Conservation (phyloP, 1,284 basidiomycete species). For the Bondarzewia mesenterica region DNA sequence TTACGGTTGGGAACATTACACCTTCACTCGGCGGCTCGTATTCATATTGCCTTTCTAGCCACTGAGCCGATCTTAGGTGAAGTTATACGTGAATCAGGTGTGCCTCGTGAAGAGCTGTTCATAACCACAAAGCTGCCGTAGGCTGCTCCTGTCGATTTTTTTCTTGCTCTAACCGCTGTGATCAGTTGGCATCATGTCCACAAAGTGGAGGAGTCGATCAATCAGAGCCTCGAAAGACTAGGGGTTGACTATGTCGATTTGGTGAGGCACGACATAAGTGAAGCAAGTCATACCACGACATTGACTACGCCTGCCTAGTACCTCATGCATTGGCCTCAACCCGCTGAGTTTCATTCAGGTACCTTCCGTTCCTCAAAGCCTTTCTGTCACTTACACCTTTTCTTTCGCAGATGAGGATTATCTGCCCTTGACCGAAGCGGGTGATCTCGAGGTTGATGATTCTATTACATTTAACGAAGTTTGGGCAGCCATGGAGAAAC, state of each 20-base stretch:
- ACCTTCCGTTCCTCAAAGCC: neutral
- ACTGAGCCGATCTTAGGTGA: slow-evolving; percentile 34
- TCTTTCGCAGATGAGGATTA: neutral
- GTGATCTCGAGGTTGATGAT: slow-evolving; percentile 8
- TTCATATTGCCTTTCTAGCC: slow-evolving; percentile 5
- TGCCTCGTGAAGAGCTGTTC: slow-evolving; percentile 35
- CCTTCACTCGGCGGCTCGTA: neutral
- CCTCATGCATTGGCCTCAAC: slow-evolving; percentile 26
- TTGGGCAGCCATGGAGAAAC: slow-evolving; percentile 38
- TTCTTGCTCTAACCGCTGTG: neutral
- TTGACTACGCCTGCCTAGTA: slow-evolving; percentile 20
- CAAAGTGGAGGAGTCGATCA: slow-evolving; percentile 20
- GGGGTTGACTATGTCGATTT: slow-evolving; percentile 25
- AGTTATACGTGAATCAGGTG: slow-evolving; percentile 31
- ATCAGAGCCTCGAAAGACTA: slow-evolving; percentile 21
- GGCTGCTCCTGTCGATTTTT: neutral
- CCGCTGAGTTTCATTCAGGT: slow-evolving; percentile 18
- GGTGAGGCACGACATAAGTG: slow-evolving; percentile 11
- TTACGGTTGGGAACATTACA: neutral
- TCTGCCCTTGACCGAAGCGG: neutral
- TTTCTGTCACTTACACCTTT: no score
- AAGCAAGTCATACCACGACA: no score
- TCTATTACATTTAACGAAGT: slow-evolving; percentile 30
- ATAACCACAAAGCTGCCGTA: slow-evolving; percentile 28
- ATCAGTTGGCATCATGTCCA: slow-evolving; percentile 18